A percentile compares a stretch with the other conserved stretches of the same genome.
These are phyloP conservation scores for Paramyrothecium roridum DNA, from an alignment of 2,329 filamentous ascomycete species.

Conservation along the genomic window DNA sequence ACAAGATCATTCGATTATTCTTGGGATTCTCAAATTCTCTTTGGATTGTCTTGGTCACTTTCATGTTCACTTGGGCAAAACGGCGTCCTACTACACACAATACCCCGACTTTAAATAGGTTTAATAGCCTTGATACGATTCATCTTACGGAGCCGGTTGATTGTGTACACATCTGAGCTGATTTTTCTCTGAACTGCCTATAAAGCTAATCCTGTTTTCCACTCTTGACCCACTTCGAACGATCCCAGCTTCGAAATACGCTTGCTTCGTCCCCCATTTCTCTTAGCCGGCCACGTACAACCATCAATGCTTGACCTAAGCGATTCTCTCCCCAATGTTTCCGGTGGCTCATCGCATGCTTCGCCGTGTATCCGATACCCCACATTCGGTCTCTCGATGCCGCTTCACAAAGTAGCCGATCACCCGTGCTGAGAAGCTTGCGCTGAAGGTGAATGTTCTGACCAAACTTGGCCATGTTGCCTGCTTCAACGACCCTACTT, in stretches of 20 bases:
- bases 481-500: slow-evolving; percentile 24
- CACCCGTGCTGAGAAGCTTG: slow-evolving; percentile 25
- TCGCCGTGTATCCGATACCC: slow-evolving; percentile 28
- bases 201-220: too few species aligned
- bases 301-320: slow-evolving; percentile 27
- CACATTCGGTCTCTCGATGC: slow-evolving; percentile 26
- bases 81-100: too few species aligned
- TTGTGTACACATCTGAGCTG: too few species aligned
- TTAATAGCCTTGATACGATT: too few species aligned
- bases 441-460: slow-evolving; percentile 21
- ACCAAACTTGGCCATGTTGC: slow-evolving; percentile 29
- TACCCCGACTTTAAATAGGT: too few species aligned
- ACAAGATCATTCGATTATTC: too few species aligned
- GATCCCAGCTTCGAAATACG: background rate
- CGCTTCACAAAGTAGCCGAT: slow-evolving; percentile 26
- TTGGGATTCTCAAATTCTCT: too few species aligned
- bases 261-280: slow-evolving; percentile 1
- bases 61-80: too few species aligned
- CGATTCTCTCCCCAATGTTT: slow-evolving; percentile 26
- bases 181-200: too few species aligned
- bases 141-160: too few species aligned
- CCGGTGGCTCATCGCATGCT: slow-evolving; percentile 20
- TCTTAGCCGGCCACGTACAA: slow-evolving; percentile 12
- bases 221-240: background rate
- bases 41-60: too few species aligned